phyloP scores from a whole-genome alignment of 331 rosid genomes.

The Cydonia oblonga region DNA sequence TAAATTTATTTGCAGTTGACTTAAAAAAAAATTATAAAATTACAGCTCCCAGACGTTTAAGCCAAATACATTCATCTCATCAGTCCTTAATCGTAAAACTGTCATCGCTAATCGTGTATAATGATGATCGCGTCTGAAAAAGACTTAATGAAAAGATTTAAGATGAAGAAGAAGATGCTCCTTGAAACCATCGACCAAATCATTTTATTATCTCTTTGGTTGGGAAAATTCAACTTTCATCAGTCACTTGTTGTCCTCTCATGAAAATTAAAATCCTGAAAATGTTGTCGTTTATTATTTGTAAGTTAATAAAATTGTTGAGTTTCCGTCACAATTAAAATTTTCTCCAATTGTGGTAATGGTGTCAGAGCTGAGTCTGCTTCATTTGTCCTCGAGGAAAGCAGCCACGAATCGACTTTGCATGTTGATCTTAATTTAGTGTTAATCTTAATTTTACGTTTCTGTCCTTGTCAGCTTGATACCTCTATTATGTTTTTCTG shows the following conservation, averaged over 20 bases:
- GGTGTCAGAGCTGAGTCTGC: slow-evolving; percentile 19
- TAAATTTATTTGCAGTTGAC: neutral
- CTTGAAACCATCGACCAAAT: neutral
- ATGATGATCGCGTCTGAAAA: neutral
- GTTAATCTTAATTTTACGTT: neutral
- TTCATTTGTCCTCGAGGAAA: slow-evolving; percentile 16
- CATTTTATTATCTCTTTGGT: neutral
- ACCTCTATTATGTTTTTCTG: neutral
- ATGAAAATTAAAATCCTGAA: neutral
- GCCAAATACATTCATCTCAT: neutral
- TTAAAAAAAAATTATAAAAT: neutral
- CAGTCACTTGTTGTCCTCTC: neutral
- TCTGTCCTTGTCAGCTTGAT: neutral
- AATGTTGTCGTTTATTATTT: neutral
- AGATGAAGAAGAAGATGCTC: neutral
- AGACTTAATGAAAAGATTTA: neutral
- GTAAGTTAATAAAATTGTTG: neutral
- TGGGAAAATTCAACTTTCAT: neutral
- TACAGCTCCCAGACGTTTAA: neutral
- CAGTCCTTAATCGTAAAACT: neutral
- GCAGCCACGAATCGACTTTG: neutral
- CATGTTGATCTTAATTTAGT: neutral
- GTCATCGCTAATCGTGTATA: neutral
- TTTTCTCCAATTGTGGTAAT: neutral
- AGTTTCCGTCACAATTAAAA: too few relatives aligned